Base-by-base conservation (phyloP, 345 rosid species). In the Populus nigra region DNA sequence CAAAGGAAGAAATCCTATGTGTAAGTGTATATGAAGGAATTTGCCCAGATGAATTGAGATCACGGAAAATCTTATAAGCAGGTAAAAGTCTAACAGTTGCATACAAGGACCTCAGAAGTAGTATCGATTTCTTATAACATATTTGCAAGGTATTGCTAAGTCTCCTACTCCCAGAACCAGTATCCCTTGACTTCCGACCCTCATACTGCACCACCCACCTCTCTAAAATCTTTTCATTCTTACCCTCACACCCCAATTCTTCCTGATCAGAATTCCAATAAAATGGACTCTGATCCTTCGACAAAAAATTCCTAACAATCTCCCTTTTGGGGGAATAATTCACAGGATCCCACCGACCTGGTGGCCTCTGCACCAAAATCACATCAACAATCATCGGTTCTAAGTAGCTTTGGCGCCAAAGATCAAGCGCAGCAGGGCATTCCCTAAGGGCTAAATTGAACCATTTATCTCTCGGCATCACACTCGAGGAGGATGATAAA, bases 161-260 rank as follows among this genome's bases (percentile, higher is more conserved):
- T 86, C 97, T 87, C 85, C 97, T 91, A 63, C 85, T 85, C 33
- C 92, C 88, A 15, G 84, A 79, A 82, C 72, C 80, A 74, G 76
- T 38, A 78, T 89, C 97, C 81, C 88, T 90, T 6, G 75, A 45
- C 90, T 86, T 92, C 77, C 89, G 82, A 66, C 82, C 86, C 80
- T 93, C 97, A 76, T 96, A 91, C 77, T 90, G 97, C 80, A 96
- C 88, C 3, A 90, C 78, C 99, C 99, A 96, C 78, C 98, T 92
- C 91, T 96, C 99, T 33, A 96, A 82, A 38, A 96, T 82, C 88
- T 87, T 93, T 79, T 91, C 95, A 55, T 77, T 84, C 89, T 80
- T 87, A 20, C 47, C 76, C 27, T 84, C 93, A 79, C 82, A 78
- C 22, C 92, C 89, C 29, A 82, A 63, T 65, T 91, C 93, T 76